Evolutionary conservation across 805 yeast genomes (phyloP).

Genomic region (Blastobotrys peoriensis): DNA sequence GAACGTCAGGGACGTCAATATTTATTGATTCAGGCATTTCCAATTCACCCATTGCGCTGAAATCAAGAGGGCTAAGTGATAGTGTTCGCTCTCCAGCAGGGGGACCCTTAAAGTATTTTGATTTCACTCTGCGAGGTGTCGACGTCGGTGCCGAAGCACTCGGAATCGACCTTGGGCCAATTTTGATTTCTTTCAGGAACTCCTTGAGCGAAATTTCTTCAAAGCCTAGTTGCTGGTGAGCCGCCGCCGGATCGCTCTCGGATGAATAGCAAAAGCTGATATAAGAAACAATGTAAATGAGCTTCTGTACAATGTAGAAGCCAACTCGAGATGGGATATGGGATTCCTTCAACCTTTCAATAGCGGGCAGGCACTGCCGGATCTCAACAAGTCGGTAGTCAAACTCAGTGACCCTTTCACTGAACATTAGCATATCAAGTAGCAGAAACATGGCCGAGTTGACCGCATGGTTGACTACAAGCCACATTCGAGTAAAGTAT

Average conservation of each 20-base stretch:
- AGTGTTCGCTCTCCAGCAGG: too few relatives aligned
- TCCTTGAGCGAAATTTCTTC: neutral
- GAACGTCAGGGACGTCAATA: neutral
- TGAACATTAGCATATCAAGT: neutral
- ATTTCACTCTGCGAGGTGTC: neutral
- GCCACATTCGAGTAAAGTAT: neutral
- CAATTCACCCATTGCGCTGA: too few relatives aligned
- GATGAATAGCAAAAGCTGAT: neutral
- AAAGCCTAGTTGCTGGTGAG: too few relatives aligned
- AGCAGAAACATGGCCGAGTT: slow-evolving; percentile 1
- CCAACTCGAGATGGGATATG: neutral
- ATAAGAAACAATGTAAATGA: neutral
- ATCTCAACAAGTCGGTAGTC: neutral
- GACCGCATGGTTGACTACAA: neutral
- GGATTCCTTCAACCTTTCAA: neutral
- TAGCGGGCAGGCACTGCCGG: neutral
- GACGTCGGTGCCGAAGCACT: neutral
- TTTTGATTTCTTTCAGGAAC: neutral
- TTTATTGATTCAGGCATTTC: neutral
- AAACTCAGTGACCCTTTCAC: too few relatives aligned
- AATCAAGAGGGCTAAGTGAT: too few relatives aligned
- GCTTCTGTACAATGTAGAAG: neutral
- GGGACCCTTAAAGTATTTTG: too few relatives aligned
- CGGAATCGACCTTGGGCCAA: neutral
- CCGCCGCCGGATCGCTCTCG: too few relatives aligned